Percentiles rank a stretch among this genome's conserved stretches.
These are phyloP conservation scores for Chrysopogon serrulatus DNA, from an alignment of 176 grass and related monocot genomes.

Conservation along the genomic window DNA sequence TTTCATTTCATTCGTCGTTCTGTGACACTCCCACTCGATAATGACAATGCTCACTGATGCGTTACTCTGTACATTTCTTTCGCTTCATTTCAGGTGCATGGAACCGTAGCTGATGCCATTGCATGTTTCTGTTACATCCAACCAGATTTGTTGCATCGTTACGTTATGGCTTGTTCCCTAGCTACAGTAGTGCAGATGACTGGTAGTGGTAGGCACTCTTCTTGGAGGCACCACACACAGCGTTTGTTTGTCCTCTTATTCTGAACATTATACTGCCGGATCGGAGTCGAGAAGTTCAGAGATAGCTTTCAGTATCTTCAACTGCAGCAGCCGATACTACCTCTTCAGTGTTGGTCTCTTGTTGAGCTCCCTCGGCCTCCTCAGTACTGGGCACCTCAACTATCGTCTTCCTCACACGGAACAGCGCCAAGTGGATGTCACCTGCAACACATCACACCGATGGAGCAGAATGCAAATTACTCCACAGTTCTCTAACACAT, in stretches of 20 bases:
- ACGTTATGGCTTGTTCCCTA: background rate
- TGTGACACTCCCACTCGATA: too few species aligned
- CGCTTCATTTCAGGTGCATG: too few species aligned
- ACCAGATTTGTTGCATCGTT: too few species aligned
- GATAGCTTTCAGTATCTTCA: slow-evolving; percentile 25
- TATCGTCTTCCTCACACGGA: slow-evolving; percentile 46
- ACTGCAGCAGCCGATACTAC: slow-evolving; percentile 13
- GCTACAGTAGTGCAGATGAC: background rate
- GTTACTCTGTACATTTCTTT: too few species aligned
- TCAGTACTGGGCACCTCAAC: slow-evolving; percentile 15
- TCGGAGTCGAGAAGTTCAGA: too few species aligned
- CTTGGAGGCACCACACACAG: background rate
- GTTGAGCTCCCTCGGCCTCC: background rate
- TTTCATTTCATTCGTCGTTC: too few species aligned
- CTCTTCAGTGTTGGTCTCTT: slow-evolving; percentile 1
- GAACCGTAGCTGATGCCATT: background rate
- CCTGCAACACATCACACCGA: slow-evolving; percentile 21
- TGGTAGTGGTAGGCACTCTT: background rate
- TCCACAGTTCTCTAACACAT: background rate
- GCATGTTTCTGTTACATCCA: background rate
- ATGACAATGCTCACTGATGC: too few species aligned
- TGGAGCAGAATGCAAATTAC: background rate
- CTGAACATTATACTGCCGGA: too few species aligned
- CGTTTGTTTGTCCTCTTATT: background rate
- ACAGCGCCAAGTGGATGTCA: slow-evolving; percentile 67